Evolutionary conservation across 192 early-diverging fungal genomes (phyloP).

Genomic region (Pilobolus umbonatus): DNA sequence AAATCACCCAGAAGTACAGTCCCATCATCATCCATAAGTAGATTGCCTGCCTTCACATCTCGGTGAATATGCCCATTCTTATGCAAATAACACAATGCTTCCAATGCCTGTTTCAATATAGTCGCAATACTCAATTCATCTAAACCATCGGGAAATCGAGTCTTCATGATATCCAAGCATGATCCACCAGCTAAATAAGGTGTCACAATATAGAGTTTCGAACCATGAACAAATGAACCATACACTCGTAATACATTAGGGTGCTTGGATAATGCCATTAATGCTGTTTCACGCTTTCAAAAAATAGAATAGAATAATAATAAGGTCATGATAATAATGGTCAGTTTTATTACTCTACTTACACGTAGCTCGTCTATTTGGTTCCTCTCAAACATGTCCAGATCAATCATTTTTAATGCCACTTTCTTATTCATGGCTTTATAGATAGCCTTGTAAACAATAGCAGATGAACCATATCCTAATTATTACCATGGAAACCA

Average conservation of each 20-base stretch:
- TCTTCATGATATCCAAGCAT: conserved; percentile 87
- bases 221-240: conserved; percentile 77
- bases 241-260: conserved; percentile 79
- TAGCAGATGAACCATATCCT: conserved; percentile 86
- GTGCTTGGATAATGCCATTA: conserved; percentile 86
- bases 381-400: conserved; percentile 87
- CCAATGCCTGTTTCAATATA: conserved; percentile 72
- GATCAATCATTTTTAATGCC: conserved; percentile 82
- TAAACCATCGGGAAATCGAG: conserved; percentile 75
- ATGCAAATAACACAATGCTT: conserved; percentile 63
- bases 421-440: conserved; percentile 62
- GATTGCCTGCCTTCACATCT: conserved; percentile 70
- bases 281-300: conserved; percentile 72
- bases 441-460: conserved; percentile 78
- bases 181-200: conserved; percentile 72
- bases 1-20: conserved; percentile 62
- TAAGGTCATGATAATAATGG: background rate
- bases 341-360: conserved; percentile 9
- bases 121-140: conserved; percentile 76
- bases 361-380: conserved; percentile 89
- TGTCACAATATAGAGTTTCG: conserved; percentile 80
- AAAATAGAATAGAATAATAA: background rate
- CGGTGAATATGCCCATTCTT: conserved; percentile 66
- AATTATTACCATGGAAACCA: conserved; percentile 9
- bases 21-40: conserved; percentile 64